A percentile compares a stretch with the other conserved stretches of the same genome.
phyloP scores from a whole-genome alignment of 805 yeast species.

The Candida dajiaensis region DNA sequence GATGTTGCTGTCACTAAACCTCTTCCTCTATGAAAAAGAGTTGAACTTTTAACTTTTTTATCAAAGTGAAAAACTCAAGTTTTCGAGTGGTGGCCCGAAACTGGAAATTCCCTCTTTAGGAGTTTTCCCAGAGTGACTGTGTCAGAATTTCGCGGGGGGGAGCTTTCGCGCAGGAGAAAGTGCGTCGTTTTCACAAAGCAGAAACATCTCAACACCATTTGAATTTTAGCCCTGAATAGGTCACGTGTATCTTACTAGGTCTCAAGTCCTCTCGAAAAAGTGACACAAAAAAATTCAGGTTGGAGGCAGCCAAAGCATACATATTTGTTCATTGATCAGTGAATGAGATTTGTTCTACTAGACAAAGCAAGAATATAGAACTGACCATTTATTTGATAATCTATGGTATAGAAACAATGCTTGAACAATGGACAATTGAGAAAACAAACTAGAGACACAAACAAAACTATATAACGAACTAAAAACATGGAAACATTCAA shows the following conservation, averaged over 20 bases:
- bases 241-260: neutral
- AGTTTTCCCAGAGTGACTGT: neutral
- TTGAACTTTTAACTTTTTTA: neutral
- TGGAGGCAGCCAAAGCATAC: neutral
- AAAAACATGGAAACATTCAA: neutral
- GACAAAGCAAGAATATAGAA: neutral
- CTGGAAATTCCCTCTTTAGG: slow-evolving; percentile 9
- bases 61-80: slow-evolving; percentile 5
- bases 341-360: neutral
- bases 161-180: neutral
- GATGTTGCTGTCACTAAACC: slow-evolving; percentile 1
- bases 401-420: neutral
- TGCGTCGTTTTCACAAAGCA: neutral
- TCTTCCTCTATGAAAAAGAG: neutral
- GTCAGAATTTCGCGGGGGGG: neutral
- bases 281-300: neutral
- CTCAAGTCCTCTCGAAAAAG: neutral
- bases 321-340: too few species aligned
- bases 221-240: neutral
- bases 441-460: neutral
- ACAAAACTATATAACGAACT: neutral
- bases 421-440: neutral
- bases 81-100: slow-evolving; percentile 19
- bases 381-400: neutral
- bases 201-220: neutral